Evolutionary conservation across 106 monocot species (phyloP), one percentile per base, ranked within the genome.

Genomic region (Hemerocallis citrina): DNA sequence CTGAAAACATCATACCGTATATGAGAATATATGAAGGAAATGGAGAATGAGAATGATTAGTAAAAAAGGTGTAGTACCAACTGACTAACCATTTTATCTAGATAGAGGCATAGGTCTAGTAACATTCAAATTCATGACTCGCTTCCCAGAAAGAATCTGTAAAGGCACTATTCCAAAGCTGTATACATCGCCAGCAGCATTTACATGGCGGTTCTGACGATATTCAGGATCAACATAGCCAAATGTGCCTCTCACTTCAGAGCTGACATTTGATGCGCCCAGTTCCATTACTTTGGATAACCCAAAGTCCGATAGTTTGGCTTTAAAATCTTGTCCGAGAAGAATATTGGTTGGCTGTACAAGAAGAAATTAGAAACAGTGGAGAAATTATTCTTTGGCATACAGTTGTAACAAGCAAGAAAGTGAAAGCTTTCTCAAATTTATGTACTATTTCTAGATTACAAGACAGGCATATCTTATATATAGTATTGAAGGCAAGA

Each of bases 201-300:
- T 70, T 0, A 82, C 82, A 30, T 41, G 73, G 66, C 34, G 77
- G 50, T 77, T 64, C 39, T 60, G 74, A 4, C 77, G 73, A 34
- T 82, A 82, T 45, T 82, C 82, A 5, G 77, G 82, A 57, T 77
- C 77, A 7, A 77, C 74, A 17, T 77, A 74, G 39, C 82, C 83
- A 37, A 74, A 78, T 29, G 78, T 78, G 4, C 75, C 78, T 59
- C 78, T 60, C 24, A 78, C 77, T 72, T 78, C 83, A 8, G 83
- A 83, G 71, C 78, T 75, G 16, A 83, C 68, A 28, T 83, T 51
- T 23, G 83, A 83, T 1, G 61, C 64, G 0, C 74, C 83, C 1
- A 57, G 3, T 29, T 78, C 78, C 27, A 83, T 78, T 3, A 71
- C 52, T 66, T 64, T 83, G 0, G 78, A 78, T 43, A 83, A 62